Conservation (phyloP, 805 yeast genomes). For the Kuraishia molischiana region DNA sequence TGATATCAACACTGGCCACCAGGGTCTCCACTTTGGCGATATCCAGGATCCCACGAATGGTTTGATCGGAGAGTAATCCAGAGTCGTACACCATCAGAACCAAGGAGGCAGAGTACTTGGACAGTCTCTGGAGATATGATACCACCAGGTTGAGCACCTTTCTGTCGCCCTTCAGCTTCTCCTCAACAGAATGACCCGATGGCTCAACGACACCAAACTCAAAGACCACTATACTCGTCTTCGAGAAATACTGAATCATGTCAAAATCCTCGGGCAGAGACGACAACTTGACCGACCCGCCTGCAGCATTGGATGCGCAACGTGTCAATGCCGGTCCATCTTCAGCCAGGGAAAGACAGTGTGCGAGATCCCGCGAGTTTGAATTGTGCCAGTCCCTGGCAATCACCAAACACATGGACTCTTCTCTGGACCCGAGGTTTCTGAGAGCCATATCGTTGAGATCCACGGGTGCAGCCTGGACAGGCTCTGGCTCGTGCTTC, state of each 20-base stretch:
- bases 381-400: constrained; percentile 37
- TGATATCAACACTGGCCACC: background rate
- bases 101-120: background rate
- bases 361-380: constrained; percentile 39
- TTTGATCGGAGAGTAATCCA: background rate
- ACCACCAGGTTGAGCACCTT: background rate
- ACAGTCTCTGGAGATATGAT: background rate
- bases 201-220: constrained; percentile 36
- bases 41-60: background rate
- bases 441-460: background rate
- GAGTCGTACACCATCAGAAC: background rate
- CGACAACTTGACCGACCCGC: constrained; percentile 21
- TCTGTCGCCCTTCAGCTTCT: background rate
- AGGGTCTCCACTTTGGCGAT: background rate
- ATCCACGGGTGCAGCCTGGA: background rate
- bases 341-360: constrained; percentile 29
- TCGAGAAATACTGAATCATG: constrained; percentile 26
- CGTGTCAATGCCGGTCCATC: constrained; percentile 20
- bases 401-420: constrained; percentile 30
- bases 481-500: background rate
- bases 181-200: background rate
- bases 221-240: constrained; percentile 34
- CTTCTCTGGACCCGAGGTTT: background rate
- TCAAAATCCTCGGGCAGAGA: constrained; percentile 32
- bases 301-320: constrained; percentile 14